Conservation (phyloP, 106 monocot genomes). For the Dioscorea zingiberensis region DNA sequence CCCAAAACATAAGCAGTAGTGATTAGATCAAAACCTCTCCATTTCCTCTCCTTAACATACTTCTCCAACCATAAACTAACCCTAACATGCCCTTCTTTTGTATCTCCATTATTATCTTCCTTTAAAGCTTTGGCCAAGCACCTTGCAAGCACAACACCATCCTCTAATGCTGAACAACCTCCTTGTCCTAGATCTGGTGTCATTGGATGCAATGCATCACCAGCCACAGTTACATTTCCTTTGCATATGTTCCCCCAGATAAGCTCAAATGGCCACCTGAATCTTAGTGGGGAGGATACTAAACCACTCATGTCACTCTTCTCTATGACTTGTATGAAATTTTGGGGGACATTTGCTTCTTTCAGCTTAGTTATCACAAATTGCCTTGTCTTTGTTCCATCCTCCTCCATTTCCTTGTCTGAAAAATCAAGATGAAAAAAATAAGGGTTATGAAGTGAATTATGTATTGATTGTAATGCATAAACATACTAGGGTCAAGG, state of each 20-base stretch:
- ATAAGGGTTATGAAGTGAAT: neutral
- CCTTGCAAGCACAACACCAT: conserved; percentile 53
- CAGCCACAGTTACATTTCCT: conserved; percentile 51
- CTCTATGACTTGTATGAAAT: conserved; percentile 30
- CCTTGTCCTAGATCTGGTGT: conserved; percentile 80
- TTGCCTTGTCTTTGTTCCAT: conserved; percentile 20
- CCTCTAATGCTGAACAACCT: conserved; percentile 72
- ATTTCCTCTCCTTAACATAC: conserved; percentile 53
- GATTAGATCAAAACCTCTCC: conserved; percentile 59
- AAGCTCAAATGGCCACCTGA: conserved; percentile 44
- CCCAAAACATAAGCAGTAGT: conserved; percentile 42
- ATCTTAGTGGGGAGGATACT: conserved; percentile 46
- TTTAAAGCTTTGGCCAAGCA: conserved; percentile 39
- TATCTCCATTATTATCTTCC: neutral
- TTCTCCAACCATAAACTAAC: conserved; percentile 37
- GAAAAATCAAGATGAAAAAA: neutral
- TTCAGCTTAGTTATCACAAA: conserved; percentile 28
- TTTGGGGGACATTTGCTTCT: conserved; percentile 24
- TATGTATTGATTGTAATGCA: neutral
- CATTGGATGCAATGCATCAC: conserved; percentile 86
- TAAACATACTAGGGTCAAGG: neutral
- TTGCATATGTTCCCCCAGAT: conserved; percentile 35
- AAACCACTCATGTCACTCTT: conserved; percentile 37
- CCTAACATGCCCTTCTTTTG: conserved; percentile 16
- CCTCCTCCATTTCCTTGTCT: conserved; percentile 32